Percentiles rank a stretch among this genome's conserved stretches.
Evolutionary conservation across 176 grass and related monocot species (phyloP).

Genomic region (Oryza meridionalis): DNA sequence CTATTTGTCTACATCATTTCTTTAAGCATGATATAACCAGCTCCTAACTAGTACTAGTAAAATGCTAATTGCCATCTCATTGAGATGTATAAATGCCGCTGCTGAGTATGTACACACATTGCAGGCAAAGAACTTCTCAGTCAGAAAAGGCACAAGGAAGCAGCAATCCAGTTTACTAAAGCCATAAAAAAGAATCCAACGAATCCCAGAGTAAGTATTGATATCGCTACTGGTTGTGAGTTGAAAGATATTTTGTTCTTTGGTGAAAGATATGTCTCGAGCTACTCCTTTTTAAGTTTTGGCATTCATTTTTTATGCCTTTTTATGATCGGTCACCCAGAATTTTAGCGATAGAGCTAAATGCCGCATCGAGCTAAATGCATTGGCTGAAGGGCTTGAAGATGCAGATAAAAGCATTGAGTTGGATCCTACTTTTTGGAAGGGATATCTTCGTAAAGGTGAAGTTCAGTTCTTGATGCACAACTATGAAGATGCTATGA

Average conservation of each 20-base stretch:
- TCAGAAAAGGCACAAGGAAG: conserved; percentile 55
- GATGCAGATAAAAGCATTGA: conserved; percentile 62
- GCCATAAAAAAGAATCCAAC: conserved; percentile 51
- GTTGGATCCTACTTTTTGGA: conserved; percentile 59
- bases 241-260: background rate
- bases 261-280: background rate
- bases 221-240: background rate
- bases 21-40: background rate
- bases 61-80: background rate
- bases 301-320: background rate
- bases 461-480: conserved; percentile 37
- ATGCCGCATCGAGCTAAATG: conserved; percentile 45
- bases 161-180: conserved; percentile 52
- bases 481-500: conserved; percentile 50
- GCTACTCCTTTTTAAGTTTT: background rate
- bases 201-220: conserved; percentile 54
- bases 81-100: background rate
- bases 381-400: conserved; percentile 47
- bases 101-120: background rate
- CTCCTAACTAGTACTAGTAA: background rate
- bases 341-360: conserved; percentile 58
- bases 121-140: conserved; percentile 54
- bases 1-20: background rate
- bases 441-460: conserved; percentile 55
- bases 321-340: conserved; percentile 29